Conservation (phyloP, 2,329 filamentous ascomycete genomes). For the Neurospora crassa region DNA sequence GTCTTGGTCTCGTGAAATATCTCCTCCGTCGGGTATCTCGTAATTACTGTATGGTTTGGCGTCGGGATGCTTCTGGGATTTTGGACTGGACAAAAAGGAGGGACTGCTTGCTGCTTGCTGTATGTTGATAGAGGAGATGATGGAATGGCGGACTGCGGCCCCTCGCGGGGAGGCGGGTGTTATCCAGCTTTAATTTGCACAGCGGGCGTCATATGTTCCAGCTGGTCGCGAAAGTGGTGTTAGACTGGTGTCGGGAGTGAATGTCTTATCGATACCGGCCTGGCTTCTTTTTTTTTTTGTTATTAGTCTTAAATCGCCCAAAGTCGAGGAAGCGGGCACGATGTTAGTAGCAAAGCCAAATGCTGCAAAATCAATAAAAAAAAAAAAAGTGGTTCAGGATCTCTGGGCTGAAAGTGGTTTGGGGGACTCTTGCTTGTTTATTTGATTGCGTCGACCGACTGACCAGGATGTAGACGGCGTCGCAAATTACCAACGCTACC, state of each 20-base stretch:
- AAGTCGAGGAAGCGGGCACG: background rate
- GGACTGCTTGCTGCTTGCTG: background rate
- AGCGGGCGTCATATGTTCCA: constrained; percentile 15
- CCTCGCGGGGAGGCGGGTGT: background rate
- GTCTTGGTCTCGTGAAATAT: background rate
- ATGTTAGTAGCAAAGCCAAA: background rate
- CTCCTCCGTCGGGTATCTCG: background rate
- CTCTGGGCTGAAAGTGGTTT: constrained; percentile 9
- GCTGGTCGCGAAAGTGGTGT: constrained; percentile 2
- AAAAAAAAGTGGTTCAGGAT: background rate
- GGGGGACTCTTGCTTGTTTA: constrained; percentile 22
- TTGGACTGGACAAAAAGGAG: background rate
- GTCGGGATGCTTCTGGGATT: background rate
- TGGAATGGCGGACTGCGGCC: background rate
- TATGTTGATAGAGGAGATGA: background rate
- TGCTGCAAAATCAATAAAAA: background rate
- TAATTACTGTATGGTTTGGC: background rate
- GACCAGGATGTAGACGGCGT: constrained; percentile 12
- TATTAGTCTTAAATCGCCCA: background rate
- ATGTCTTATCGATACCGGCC: constrained; percentile 2
- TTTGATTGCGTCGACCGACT: constrained; percentile 23
- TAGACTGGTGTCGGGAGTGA: constrained; percentile 13
- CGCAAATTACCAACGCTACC: constrained; percentile 29
- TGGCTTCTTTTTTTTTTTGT: constrained; percentile 1
- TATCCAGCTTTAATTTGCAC: background rate